Percentiles rank a stretch among this genome's conserved stretches.
These are phyloP conservation scores for Ceratocystis harringtonii DNA, from an alignment of 2,329 filamentous ascomycete genomes.

Conservation along the genomic window DNA sequence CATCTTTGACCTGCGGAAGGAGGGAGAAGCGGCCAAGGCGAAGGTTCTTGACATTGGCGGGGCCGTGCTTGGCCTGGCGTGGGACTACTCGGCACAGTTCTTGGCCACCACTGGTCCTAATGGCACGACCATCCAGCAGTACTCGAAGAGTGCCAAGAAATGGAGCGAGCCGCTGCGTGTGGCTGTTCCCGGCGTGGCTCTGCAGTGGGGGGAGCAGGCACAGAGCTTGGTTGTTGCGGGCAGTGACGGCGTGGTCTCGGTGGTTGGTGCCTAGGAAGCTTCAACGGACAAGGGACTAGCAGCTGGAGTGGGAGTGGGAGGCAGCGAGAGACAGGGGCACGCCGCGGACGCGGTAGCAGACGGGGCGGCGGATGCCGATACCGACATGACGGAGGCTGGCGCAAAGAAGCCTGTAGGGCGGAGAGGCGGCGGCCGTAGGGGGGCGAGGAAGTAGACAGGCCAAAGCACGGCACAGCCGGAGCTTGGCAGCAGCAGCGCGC, in stretches of 20 bases:
- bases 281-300: not conserved
- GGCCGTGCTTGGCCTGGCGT: constrained; percentile 59
- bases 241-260: constrained; percentile 56
- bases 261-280: constrained; percentile 36
- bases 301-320: not conserved
- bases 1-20: constrained; percentile 85
- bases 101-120: constrained; percentile 66
- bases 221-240: constrained; percentile 62
- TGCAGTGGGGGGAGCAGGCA: constrained; percentile 64
- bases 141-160: constrained; percentile 68
- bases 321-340: not conserved
- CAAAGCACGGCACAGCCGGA: not conserved
- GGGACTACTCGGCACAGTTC: constrained; percentile 94
- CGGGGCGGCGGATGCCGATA: not conserved
- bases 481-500: too few relatives aligned
- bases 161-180: constrained; percentile 79
- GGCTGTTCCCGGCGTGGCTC: constrained; percentile 54
- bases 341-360: not conserved
- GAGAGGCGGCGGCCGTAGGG: not conserved
- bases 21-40: constrained; percentile 63
- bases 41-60: constrained; percentile 79
- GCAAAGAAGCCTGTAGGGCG: not conserved
- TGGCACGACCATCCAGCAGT: constrained; percentile 78
- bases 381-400: not conserved
- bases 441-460: not conserved